Evolutionary conservation across 2,329 filamentous ascomycete genomes (phyloP).

Genomic region (Venturiaceae sp.): DNA sequence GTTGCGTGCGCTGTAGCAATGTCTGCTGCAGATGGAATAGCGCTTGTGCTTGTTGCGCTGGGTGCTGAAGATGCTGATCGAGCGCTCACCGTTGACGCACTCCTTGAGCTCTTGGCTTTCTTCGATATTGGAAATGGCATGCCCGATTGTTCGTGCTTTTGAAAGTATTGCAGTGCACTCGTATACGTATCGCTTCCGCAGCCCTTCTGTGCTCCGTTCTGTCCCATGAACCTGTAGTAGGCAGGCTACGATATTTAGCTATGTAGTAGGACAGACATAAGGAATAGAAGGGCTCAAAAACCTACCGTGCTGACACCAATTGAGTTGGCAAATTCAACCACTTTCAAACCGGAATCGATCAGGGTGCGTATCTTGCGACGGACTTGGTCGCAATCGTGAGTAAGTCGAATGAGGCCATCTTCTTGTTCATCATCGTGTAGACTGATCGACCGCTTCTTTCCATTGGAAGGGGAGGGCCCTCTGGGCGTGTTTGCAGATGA

Average conservation of each 20-base stretch:
- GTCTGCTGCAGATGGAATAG: neutral
- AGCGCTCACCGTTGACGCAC: neutral
- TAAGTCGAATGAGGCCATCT: neutral
- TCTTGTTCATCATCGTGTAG: neutral
- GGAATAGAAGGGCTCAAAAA: no score
- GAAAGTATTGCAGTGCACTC: slow-evolving; percentile 32
- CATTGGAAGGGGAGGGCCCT: neutral
- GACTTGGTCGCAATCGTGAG: slow-evolving; percentile 13
- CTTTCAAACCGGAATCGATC: slow-evolving; percentile 34
- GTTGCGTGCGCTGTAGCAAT: neutral
- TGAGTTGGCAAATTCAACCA: slow-evolving; percentile 30
- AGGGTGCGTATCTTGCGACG: slow-evolving; percentile 32
- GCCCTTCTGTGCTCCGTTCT: slow-evolving; percentile 30
- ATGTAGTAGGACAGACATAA: no score
- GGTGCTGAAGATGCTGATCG: neutral
- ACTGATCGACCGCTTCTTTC: neutral
- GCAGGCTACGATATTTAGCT: no score
- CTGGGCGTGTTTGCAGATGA: neutral
- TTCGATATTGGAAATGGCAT: neutral
- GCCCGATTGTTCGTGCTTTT: slow-evolving; percentile 32
- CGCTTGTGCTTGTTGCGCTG: neutral
- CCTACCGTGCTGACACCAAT: slow-evolving; percentile 23
- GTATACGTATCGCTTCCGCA: slow-evolving; percentile 18
- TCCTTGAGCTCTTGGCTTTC: neutral
- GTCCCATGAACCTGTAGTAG: slow-evolving; percentile 39